Evolutionary conservation across 805 yeast genomes (phyloP), one percentile per base, ranked within the genome.

Genomic region (Deakozyma indianensis): DNA sequence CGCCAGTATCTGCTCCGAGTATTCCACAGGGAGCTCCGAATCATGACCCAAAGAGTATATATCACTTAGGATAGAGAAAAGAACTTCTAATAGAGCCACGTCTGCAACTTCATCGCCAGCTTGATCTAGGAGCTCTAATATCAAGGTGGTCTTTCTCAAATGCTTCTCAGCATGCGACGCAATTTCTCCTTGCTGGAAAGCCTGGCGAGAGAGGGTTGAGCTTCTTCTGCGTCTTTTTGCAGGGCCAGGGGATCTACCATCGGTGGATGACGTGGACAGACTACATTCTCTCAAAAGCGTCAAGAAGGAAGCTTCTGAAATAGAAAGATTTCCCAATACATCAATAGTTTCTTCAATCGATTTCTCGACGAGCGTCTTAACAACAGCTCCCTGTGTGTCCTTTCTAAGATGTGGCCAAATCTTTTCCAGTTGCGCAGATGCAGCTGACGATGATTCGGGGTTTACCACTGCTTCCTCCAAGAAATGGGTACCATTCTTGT

Each of bases 1-100:
- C 2, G 96, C 92, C 49, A 92, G 67, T 0, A 90, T 77, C 60
- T 92, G 96, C 64, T 92, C 95, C 1, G 94, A 81, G 54, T 88
- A 90, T 41, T 84, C 68, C 3, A 90, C 90, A 3, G 98, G 95
- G 50, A 92, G 67, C 47, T 86, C 85, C 35, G 95, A 95, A 59
- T 88, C 97, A 51, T 77, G 78, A 41, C 94, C 95, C 42, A 92
- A 69, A 23, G 94, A 53, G 38, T 64, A 51, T 20, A 65, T 53
- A 44, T 68, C 69, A 20, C 66, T 64, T n/a, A 68, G 59, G 25
- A 64, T 54, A 14, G 53, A 54, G 44, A 68, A 68, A 25, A 68
- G 50, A 25, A 55, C 56, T 3, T 58, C 51, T 18, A 68, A 54
- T 4, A 56, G 51, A 22, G 49, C 51, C 3, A 55, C 59, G 16